Percentiles rank a stretch among this genome's conserved stretches.
Evolutionary conservation across 371 early-diverging fungal genomes (phyloP).

Genomic region (Zychaea mexicana): DNA sequence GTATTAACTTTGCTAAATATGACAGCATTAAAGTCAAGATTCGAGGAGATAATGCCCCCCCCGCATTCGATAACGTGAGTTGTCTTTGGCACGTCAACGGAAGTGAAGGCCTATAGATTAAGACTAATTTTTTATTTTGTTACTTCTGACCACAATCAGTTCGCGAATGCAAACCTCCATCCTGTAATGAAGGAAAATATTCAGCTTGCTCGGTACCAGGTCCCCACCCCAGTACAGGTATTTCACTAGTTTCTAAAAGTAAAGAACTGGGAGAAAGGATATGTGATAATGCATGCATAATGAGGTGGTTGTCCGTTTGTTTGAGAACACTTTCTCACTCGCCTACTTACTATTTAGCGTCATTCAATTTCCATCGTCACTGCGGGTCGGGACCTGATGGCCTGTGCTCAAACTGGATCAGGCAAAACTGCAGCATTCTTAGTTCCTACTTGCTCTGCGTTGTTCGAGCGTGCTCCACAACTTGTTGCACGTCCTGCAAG

Average conservation of each 20-base stretch:
- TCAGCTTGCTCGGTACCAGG: slow-evolving; percentile 52
- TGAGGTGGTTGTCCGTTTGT: too few species aligned
- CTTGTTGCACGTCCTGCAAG: slow-evolving; percentile 17
- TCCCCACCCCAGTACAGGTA: slow-evolving; percentile 77
- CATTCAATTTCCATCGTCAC: slow-evolving; percentile 70
- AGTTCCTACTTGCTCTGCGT: slow-evolving; percentile 54
- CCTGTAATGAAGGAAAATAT: slow-evolving; percentile 60
- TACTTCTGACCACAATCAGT: slow-evolving; percentile 22
- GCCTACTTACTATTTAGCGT: too few species aligned
- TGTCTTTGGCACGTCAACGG: background rate
- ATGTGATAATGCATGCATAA: too few species aligned
- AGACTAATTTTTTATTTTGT: background rate
- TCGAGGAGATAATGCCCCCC: slow-evolving; percentile 48
- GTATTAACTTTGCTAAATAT: slow-evolving; percentile 65
- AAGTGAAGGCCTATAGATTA: too few species aligned
- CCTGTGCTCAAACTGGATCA: slow-evolving; percentile 87
- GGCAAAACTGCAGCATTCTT: slow-evolving; percentile 74
- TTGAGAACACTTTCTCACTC: too few species aligned
- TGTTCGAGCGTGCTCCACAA: slow-evolving; percentile 33
- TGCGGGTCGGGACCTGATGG: slow-evolving; percentile 72
- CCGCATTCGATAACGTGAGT: slow-evolving; percentile 38
- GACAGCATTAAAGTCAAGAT: slow-evolving; percentile 54
- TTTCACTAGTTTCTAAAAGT: too few species aligned
- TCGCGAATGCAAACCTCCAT: slow-evolving; percentile 49
- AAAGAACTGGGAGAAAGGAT: too few species aligned